Conservation (phyloP, 192 early-diverging fungal species). For the Coemansia sp. region DNA sequence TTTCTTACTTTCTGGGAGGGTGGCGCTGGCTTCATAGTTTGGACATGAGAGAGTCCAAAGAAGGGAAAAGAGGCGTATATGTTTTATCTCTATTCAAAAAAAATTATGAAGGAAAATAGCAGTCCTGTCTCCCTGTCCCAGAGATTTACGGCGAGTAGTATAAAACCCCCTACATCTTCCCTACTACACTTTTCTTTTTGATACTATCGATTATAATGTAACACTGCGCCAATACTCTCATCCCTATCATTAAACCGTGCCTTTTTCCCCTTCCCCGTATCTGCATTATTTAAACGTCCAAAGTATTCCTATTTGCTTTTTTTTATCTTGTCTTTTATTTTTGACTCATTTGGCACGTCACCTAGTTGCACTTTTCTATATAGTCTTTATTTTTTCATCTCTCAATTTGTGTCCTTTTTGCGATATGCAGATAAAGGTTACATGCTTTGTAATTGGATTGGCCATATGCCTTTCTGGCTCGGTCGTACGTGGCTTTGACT, state of each 20-base stretch:
- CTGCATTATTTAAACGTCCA: neutral
- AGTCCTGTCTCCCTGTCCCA: neutral
- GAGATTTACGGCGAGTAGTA: neutral
- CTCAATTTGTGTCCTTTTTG: neutral
- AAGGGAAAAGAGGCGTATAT: constrained; percentile 2
- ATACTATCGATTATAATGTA: neutral
- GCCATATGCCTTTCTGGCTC: neutral
- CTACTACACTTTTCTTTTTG: neutral
- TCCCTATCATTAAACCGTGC: neutral
- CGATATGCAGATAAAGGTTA: neutral
- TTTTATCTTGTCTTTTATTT: neutral
- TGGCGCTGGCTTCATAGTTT: neutral
- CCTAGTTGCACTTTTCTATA: neutral
- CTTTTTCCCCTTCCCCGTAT: neutral
- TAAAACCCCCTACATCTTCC: neutral
- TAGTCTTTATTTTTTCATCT: neutral
- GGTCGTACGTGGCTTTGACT: constrained; percentile 20
- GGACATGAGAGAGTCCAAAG: neutral
- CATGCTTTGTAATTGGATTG: neutral
- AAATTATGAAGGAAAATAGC: neutral
- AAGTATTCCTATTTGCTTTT: neutral
- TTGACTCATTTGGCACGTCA: neutral
- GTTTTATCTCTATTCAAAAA: neutral
- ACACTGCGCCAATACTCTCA: neutral
- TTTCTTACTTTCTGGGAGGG: neutral